A percentile compares a stretch with the other conserved stretches of the same genome.
Evolutionary conservation across 2,329 filamentous ascomycete genomes (phyloP).

Genomic region (Diaporthe sp.): DNA sequence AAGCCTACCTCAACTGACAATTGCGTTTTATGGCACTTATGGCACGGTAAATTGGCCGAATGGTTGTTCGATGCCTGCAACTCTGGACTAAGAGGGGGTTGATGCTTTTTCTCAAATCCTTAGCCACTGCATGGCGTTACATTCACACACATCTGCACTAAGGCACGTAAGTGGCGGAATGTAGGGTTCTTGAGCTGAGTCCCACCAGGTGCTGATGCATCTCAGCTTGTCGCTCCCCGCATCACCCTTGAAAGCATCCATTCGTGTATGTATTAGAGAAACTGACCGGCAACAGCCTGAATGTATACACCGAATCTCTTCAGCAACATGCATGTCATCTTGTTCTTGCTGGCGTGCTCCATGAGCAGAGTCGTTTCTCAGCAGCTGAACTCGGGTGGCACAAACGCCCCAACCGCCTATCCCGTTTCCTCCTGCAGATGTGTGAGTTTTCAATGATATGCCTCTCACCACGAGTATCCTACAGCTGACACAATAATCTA

Average conservation of each 20-base stretch:
- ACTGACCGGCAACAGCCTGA: neutral
- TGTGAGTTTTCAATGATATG: neutral
- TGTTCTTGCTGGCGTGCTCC: neutral
- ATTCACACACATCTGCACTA: neutral
- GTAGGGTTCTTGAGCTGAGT: neutral
- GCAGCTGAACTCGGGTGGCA: neutral
- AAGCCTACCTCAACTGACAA: too few relatives aligned
- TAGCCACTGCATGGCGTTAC: neutral
- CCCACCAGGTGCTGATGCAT: neutral
- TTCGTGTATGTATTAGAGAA: neutral
- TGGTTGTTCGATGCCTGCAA: too few relatives aligned
- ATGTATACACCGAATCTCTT: too few relatives aligned
- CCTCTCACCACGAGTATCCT: neutral
- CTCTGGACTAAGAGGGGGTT: too few relatives aligned
- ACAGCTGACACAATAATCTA: too few relatives aligned
- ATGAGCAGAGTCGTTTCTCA: neutral
- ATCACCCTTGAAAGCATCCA: neutral
- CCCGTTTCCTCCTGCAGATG: neutral
- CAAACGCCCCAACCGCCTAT: neutral
- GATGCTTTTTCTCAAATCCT: too few relatives aligned
- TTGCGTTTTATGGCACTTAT: too few relatives aligned
- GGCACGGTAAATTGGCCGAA: too few relatives aligned
- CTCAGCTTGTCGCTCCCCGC: neutral
- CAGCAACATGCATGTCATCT: neutral
- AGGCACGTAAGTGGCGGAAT: neutral